Percentiles rank a stretch among this genome's conserved stretches.
Evolutionary conservation across 371 early-diverging fungal species (phyloP).

Genomic region (Coemansia sp.): DNA sequence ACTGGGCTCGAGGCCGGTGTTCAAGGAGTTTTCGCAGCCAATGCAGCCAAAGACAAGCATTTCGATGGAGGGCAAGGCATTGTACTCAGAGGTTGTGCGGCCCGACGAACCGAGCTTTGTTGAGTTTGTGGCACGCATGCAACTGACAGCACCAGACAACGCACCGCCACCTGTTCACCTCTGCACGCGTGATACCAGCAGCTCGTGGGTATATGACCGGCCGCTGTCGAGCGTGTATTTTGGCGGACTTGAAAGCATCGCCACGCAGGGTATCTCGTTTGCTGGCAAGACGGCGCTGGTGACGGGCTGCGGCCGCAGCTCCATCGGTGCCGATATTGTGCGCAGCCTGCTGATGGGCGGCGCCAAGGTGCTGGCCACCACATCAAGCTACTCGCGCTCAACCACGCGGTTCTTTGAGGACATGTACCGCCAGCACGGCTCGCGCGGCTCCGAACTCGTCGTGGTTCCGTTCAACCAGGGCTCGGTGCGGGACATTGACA

Average conservation of each 20-base stretch:
- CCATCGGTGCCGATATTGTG: slow-evolving; percentile 89
- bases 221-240: slow-evolving; percentile 56
- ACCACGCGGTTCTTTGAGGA: slow-evolving; percentile 86
- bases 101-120: too few relatives aligned
- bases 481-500: slow-evolving; percentile 81
- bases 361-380: slow-evolving; percentile 90
- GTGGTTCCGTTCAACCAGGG: slow-evolving; percentile 96
- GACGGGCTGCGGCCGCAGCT: slow-evolving; percentile 90
- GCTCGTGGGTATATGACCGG: too few relatives aligned
- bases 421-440: slow-evolving; percentile 85
- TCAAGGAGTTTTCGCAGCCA: slow-evolving; percentile 75
- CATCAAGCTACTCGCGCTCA: slow-evolving; percentile 83
- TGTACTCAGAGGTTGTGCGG: slow-evolving; percentile 11
- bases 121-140: too few relatives aligned
- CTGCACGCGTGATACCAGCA: too few relatives aligned
- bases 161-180: too few relatives aligned
- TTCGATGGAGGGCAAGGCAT: slow-evolving; percentile 72
- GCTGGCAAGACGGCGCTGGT: slow-evolving; percentile 81
- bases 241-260: slow-evolving; percentile 69
- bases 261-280: slow-evolving; percentile 79
- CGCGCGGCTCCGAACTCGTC: slow-evolving; percentile 81
- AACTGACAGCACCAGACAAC: too few relatives aligned
- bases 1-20: slow-evolving; percentile 1
- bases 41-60: slow-evolving; percentile 79
- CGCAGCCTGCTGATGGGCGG: slow-evolving; percentile 90